Base-by-base conservation (phyloP, 768 basidiomycete genomes). In the Psilocybe subaeruginosa region DNA sequence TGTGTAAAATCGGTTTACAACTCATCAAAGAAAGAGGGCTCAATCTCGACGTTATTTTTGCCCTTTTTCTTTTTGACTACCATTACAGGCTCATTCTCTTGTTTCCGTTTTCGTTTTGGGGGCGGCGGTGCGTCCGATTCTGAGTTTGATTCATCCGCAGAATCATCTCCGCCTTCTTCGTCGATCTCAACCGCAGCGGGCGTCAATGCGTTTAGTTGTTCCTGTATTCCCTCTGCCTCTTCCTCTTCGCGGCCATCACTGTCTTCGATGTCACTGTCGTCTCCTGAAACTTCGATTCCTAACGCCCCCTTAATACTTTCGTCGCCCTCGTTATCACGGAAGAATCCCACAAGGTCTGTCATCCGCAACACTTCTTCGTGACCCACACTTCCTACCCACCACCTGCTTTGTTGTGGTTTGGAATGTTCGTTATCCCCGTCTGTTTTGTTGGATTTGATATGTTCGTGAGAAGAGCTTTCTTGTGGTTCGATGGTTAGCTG, bases 351-450 rank as follows among this genome's bases (percentile, higher is more conserved):
- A 52, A 98, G 78, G 74, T 97, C 91, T 29, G 94, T 96, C 76
- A 98, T 76, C 69, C 89, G 90, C 65, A 97, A 70, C 7, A 84
- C 80, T 59, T 97, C 92, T 63, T 98, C 96, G 66, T 98, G 95
- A 31, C 93, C 93, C 27, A 87, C 92, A 72, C 94, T 96, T 19
- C 89, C 96, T n/a, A 95, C 83, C 93, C 95, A 97, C 77, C 88
- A 88, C 19, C 83, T 82, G 60, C 71, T 64, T 51, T 64, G 58
- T 54, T 54, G 39, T 45, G 48, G 12, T 16, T 50, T 43, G 39
- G 59, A 41, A 16, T 31, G 56, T 48, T 66, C 61, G 16, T 64
- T 63, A 1, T 68, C 66, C 16, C 69, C 69, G 33, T 65, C 64
- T 14, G 64, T 14, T 23, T 64, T 67, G 31, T n/a, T 47, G 31